A percentile compares a stretch with the other conserved stretches of the same genome.
Evolutionary conservation across 2,329 filamentous ascomycete species (phyloP).

Genomic region (Akanthomyces dipterigenus): DNA sequence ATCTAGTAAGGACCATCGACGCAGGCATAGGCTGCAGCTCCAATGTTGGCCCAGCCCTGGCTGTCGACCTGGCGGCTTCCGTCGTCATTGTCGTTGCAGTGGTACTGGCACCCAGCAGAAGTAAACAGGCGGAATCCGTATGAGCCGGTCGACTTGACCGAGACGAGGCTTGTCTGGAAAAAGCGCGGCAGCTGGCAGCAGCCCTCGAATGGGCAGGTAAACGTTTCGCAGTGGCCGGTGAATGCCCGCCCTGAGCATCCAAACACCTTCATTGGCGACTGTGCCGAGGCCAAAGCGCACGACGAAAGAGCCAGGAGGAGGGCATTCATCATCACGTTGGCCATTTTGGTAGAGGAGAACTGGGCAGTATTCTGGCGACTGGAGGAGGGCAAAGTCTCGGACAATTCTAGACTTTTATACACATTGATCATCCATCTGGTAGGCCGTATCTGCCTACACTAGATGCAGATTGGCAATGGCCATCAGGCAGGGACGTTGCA

Average conservation of each 20-base stretch:
- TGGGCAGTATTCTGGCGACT: too few relatives aligned
- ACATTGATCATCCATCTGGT: not conserved
- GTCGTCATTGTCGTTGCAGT: conserved; percentile 10
- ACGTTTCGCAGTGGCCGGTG: conserved; percentile 2
- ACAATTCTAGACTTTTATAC: not conserved
- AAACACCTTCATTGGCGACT: not conserved
- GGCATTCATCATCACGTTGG: not conserved
- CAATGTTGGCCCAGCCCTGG: conserved; percentile 9
- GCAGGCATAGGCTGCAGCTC: conserved; percentile 5
- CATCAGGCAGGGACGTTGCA: not conserved
- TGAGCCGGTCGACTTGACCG: conserved; percentile 7
- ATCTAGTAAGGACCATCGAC: conserved; percentile 3
- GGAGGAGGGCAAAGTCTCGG: not conserved
- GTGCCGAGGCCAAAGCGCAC: not conserved
- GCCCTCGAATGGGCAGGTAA: not conserved
- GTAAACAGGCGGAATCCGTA: conserved; percentile 6
- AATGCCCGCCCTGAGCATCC: conserved; percentile 1
- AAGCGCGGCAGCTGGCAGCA: conserved; percentile 7
- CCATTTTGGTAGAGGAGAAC: not conserved
- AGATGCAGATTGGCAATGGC: not conserved
- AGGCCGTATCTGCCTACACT: not conserved
- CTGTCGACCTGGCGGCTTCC: not conserved
- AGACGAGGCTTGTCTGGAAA: conserved; percentile 7
- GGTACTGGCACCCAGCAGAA: not conserved
- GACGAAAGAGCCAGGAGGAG: conserved; percentile 2